Evolutionary conservation across 2,329 filamentous ascomycete species (phyloP), one percentile per base, ranked within the genome.

Genomic region (Xylariaceae sp.): DNA sequence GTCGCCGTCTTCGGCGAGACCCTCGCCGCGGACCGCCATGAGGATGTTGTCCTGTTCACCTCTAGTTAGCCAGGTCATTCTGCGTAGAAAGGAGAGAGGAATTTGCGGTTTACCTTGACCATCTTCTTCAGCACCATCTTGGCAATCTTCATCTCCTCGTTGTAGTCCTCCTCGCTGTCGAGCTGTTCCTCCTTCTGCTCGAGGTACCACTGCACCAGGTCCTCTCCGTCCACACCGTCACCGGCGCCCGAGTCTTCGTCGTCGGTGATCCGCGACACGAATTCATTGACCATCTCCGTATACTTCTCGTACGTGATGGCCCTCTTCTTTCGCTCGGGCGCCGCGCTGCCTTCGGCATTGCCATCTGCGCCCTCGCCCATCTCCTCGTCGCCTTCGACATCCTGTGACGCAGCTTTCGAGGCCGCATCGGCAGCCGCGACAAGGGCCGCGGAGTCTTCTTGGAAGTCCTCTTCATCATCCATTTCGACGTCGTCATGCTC

Each of bases 401-500:
- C 62, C 42, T 39, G 47, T 28, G 61, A 58, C n/a, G 59, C 58
- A 13, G 61, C 60, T 0, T 64, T 72, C 31, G 73, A 72, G 2
- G 75, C 76, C 2, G 75, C 73, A 12, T 72, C 69, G 3, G 68
- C 68, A 11, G 68, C 71, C 13, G 66, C 66, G n/a, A 66, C 52
- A 8, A 77, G 67, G 3, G 59, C 68, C 33, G 67, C 73, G 43
- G 68, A 63, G 46, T 73, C 72, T 12, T 64, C 64, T n/a, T 69
- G 71, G 16, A 81, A 79, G 16, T 87, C 85, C 3, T 88, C 84
- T 4, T 83, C 79, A 4, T 90, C 89, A 39, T 95, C 89, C 47
- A 98, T 84, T 59, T 97, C 91, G 13, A 98, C 83, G 56, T 98
- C 93, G 55, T 98, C 93, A 59, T 97, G 93, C 66, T 98, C 93